phyloP scores from a whole-genome alignment of 1,284 basidiomycete species.

The Irpex lacteus region DNA sequence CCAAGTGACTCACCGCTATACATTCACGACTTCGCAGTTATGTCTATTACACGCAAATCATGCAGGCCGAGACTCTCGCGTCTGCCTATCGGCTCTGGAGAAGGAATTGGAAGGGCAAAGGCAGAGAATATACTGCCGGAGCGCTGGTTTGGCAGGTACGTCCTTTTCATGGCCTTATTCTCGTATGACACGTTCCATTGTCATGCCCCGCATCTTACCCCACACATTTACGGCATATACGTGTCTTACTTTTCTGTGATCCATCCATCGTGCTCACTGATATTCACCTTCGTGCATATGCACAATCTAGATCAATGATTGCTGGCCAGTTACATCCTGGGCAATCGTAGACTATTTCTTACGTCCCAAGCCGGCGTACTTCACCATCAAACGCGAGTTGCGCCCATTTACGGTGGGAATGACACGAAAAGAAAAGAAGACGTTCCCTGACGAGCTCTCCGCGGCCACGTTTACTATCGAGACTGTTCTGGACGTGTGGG shows the following conservation, averaged over 20 bases:
- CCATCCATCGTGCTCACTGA: background rate
- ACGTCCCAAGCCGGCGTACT: conserved; percentile 60
- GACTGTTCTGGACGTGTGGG: conserved; percentile 76
- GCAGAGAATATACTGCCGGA: conserved; percentile 58
- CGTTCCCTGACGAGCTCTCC: conserved; percentile 53
- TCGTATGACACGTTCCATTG: background rate
- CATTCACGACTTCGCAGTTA: conserved; percentile 35
- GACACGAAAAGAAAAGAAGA: conserved; percentile 71
- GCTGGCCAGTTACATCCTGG: conserved; percentile 72
- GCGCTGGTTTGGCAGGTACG: conserved; percentile 51
- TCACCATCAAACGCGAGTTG: conserved; percentile 51
- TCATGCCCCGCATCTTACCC: conserved; percentile 1
- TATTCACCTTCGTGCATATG: background rate
- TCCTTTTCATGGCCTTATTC: background rate
- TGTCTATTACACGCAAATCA: conserved; percentile 62
- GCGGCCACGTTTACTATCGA: conserved; percentile 68
- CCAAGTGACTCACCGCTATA: background rate
- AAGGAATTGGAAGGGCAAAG: conserved; percentile 56
- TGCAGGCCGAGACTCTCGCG: conserved; percentile 64
- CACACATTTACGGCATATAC: background rate
- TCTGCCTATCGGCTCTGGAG: conserved; percentile 62
- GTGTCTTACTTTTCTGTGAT: background rate
- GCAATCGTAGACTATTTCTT: conserved; percentile 68
- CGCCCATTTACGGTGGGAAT: conserved; percentile 73
- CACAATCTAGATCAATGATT: conserved; percentile 55